Evolutionary conservation across 176 grass and related monocot species (phyloP), one percentile per base, ranked within the genome.

Genomic region (Saccharum spontaneum): DNA sequence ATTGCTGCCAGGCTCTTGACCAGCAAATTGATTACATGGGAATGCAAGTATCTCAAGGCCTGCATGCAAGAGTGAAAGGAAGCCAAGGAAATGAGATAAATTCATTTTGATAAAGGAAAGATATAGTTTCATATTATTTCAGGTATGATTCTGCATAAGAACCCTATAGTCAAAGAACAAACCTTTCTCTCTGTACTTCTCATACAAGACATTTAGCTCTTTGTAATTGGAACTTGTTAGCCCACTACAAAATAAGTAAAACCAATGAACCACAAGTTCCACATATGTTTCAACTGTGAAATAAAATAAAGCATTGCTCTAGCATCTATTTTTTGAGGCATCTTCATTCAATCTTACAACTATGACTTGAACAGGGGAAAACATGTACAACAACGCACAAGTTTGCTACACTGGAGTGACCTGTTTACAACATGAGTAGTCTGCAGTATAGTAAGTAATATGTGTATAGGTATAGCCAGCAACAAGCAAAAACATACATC

Each of bases 31-130:
- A 52, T 92, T 95, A 90, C 93, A 95, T 3, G 93, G 90, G 90
- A 90, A 92, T 84, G 93, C 90, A 43, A 92, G 79, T 88, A 95
- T 95, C 86, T 95, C 90, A 36, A 95, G 83, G 14, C 83, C 93
- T 90, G 49, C 14, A 41, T 7, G 23, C 11, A 55, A 44, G 3
- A 70, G 30, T 16, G 60, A 75, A 55, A 63, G 37, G 33, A 67
- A 79, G 37, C 15, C 34, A 24, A n/a, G 7, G 17, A 23, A 31
- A 34, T 13, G 22, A 71, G 61, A 52, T 50, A 40, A 48, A 52
- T 9, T 61, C 54, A 17, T 49, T 74, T 74, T 15, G 15, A 28
- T 31, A 31, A 30, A 12, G 10, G 23, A 18, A 39, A 49, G 33
- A 50, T 67, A 69, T 69, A 39, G 1, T 62, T 54, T 75, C 1